A percentile compares a stretch with the other conserved stretches of the same genome.
Conservation (phyloP, 805 yeast species). For the Lipomyces orientalis region DNA sequence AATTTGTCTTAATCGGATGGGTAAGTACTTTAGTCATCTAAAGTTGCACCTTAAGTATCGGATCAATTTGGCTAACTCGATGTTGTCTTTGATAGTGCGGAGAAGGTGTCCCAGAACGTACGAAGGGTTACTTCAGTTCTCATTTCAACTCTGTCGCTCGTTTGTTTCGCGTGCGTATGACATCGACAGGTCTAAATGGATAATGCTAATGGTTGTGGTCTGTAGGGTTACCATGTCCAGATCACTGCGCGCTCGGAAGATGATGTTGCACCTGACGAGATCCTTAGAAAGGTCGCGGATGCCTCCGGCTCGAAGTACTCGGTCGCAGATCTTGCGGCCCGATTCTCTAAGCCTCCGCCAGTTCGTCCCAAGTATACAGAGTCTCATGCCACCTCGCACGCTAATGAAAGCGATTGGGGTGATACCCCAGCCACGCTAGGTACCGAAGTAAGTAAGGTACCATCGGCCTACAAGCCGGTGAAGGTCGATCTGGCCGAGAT, state of each 20-base stretch:
- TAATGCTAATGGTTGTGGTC: not conserved
- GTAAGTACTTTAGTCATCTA: slow-evolving; percentile 34
- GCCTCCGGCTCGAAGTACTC: slow-evolving; percentile 98
- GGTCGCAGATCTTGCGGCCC: slow-evolving; percentile 43
- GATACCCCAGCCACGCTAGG: slow-evolving; percentile 52
- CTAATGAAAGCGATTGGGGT: slow-evolving; percentile 71
- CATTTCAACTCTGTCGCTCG: slow-evolving; percentile 50
- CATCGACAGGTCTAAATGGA: slow-evolving; percentile 39
- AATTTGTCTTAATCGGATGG: slow-evolving; percentile 89
- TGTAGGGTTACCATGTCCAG: slow-evolving; percentile 87
- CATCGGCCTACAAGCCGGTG: slow-evolving; percentile 52
- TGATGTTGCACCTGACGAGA: slow-evolving; percentile 80
- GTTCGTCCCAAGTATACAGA: slow-evolving; percentile 47
- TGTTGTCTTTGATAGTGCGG: slow-evolving; percentile 59
- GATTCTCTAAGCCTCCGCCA: slow-evolving; percentile 41
- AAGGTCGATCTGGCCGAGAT: slow-evolving; percentile 46
- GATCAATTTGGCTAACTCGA: not conserved
- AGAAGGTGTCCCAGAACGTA: slow-evolving; percentile 78
- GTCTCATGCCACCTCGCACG: slow-evolving; percentile 30
- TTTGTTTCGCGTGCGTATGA: slow-evolving; percentile 42
- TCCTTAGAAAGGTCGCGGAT: slow-evolving; percentile 75
- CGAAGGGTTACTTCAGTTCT: slow-evolving; percentile 52
- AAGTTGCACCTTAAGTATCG: too few relatives aligned
- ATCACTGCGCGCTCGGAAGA: slow-evolving; percentile 94
- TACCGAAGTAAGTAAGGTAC: slow-evolving; percentile 49